phyloP scores from a whole-genome alignment of 768 basidiomycete genomes.

The Boletus insuetus region DNA sequence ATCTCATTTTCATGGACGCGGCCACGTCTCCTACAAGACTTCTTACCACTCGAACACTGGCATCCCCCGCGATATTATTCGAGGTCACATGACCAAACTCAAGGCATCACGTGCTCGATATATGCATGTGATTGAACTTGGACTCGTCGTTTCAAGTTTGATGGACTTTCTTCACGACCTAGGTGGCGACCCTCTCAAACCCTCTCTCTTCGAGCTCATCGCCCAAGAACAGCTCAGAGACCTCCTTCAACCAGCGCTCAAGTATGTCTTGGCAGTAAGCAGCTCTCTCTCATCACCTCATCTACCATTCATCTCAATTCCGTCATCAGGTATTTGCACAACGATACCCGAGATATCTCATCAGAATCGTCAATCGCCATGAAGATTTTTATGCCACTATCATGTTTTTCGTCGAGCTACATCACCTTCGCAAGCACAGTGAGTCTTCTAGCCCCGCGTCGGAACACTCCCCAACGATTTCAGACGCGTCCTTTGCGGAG shows the following conservation, averaged over 20 bases:
- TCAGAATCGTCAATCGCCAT: constrained; percentile 89
- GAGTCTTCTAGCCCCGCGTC: constrained; percentile 23
- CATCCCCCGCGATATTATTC: no score
- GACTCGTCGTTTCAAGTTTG: background rate
- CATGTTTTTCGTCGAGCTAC: constrained; percentile 86
- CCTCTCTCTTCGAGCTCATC: constrained; percentile 86
- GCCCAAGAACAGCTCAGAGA: constrained; percentile 93
- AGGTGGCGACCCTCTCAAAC: constrained; percentile 69
- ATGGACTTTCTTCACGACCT: constrained; percentile 87
- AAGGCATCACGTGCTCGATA: background rate
- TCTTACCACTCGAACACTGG: no score
- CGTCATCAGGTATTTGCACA: constrained; percentile 85
- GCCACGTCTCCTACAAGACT: no score
- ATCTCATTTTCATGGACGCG: no score
- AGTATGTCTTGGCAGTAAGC: constrained; percentile 88
- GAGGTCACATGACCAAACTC: constrained; percentile 27
- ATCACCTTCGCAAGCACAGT: constrained; percentile 89
- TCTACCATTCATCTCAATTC: background rate
- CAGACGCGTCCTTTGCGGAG: constrained; percentile 93
- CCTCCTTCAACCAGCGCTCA: constrained; percentile 89
- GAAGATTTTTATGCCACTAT: constrained; percentile 93
- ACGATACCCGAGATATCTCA: constrained; percentile 87
- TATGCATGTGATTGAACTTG: no score
- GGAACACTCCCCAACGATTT: constrained; percentile 4
- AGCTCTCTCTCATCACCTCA: background rate